Percentiles rank a stretch among this genome's conserved stretches.
phyloP scores from a whole-genome alignment of 75 land plant species.

The Pinus taeda region DNA sequence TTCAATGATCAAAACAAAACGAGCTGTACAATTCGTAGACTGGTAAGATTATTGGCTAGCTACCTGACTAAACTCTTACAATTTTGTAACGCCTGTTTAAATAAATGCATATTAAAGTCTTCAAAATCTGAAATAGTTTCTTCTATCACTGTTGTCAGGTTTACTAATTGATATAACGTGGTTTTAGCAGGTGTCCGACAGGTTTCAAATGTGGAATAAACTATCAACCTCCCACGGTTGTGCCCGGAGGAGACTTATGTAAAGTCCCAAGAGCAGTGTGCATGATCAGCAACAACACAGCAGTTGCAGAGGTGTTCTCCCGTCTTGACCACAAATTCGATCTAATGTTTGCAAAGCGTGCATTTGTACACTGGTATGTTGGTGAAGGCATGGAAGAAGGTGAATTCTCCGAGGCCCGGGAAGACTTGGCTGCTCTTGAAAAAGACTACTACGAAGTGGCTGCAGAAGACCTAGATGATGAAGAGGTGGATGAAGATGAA shows the following conservation, averaged over 20 bases:
- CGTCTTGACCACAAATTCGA: conserved; percentile 78
- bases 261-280: conserved; percentile 80
- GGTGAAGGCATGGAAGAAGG: conserved; percentile 65
- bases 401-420: conserved; percentile 51
- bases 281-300: conserved; percentile 80
- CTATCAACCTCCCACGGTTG: conserved; percentile 78
- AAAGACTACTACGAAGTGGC: conserved; percentile 57
- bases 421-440: conserved; percentile 54
- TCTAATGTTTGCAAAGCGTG: conserved; percentile 59
- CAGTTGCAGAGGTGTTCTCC: conserved; percentile 70
- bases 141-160: neutral
- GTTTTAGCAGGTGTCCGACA: conserved; percentile 44
- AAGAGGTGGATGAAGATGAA: conserved; percentile 33
- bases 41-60: conserved; percentile 31
- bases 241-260: conserved; percentile 76
- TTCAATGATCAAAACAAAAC: conserved; percentile 66
- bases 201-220: conserved; percentile 76
- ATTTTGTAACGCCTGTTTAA: no score
- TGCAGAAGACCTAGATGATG: conserved; percentile 50
- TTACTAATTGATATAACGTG: neutral
- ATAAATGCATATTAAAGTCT: neutral
- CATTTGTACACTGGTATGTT: conserved; percentile 71
- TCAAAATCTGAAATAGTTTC: neutral
- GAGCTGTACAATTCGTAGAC: conserved; percentile 82
- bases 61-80: neutral